phyloP scores from a whole-genome alignment of 805 yeast species.

The Hanseniaspora clermontiae region DNA sequence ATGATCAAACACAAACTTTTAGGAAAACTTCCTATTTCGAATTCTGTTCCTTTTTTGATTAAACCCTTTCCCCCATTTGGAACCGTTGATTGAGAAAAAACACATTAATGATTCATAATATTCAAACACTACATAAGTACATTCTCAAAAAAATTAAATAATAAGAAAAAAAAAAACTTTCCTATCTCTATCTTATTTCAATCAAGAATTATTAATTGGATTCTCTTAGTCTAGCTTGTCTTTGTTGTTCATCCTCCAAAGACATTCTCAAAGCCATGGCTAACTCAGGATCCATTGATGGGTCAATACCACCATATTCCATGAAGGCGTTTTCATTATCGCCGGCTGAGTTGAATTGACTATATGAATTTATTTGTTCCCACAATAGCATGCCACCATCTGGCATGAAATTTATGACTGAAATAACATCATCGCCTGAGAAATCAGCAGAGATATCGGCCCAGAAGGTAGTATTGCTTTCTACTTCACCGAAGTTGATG shows the following conservation, averaged over 20 bases:
- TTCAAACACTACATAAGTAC: too few species aligned
- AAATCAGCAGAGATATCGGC: constrained; percentile 40
- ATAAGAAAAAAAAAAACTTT: background rate
- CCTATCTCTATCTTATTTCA: background rate
- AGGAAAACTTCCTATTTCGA: background rate
- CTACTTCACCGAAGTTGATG: constrained; percentile 84
- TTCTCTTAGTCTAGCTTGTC: constrained; percentile 64
- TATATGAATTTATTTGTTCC: constrained; percentile 53
- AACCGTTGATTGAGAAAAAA: background rate
- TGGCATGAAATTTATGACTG: constrained; percentile 75
- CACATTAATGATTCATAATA: background rate
- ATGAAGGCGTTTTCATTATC: constrained; percentile 41
- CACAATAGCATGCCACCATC: constrained; percentile 66
- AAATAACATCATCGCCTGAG: constrained; percentile 59
- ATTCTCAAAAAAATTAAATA: background rate
- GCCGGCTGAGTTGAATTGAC: constrained; percentile 49
- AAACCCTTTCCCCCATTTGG: background rate
- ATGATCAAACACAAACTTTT: background rate
- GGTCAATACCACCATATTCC: constrained; percentile 62
- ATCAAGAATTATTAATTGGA: constrained; percentile 1
- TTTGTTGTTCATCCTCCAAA: constrained; percentile 82
- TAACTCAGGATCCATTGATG: constrained; percentile 89
- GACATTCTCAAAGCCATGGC: constrained; percentile 92
- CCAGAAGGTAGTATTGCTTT: constrained; percentile 59
- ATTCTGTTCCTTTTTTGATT: background rate